A percentile compares a stretch with the other conserved stretches of the same genome.
phyloP scores from a whole-genome alignment of 129 eudicot species.

The Lactuca sativa region DNA sequence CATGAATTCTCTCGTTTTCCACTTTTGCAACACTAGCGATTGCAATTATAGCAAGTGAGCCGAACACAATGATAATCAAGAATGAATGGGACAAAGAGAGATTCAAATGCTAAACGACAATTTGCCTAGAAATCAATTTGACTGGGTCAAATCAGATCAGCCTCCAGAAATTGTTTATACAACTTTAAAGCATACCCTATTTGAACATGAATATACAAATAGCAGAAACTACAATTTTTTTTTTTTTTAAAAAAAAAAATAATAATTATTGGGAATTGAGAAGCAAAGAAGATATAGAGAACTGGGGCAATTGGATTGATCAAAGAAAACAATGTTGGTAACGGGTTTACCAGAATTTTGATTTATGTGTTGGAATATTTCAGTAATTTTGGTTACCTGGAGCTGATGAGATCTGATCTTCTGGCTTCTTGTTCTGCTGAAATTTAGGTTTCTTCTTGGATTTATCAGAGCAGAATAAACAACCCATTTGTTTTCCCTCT shows the following conservation, averaged over 20 bases:
- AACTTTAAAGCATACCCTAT: conserved; percentile 24
- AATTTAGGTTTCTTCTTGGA: conserved; percentile 59
- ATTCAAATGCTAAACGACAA: conserved; percentile 22
- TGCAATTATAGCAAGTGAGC: conserved; percentile 13
- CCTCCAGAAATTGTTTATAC: conserved; percentile 30
- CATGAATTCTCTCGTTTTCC: conserved; percentile 22
- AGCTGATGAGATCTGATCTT: conserved; percentile 82
- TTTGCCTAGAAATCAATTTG: conserved; percentile 13
- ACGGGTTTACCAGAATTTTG: conserved; percentile 12
- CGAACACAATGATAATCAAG: conserved; percentile 14
- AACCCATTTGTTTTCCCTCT: conserved; percentile 53
- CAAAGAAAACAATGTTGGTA: conserved; percentile 31
- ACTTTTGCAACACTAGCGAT: conserved; percentile 15
- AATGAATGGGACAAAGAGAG: background rate
- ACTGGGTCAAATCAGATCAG: conserved; percentile 33
- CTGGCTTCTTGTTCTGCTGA: conserved; percentile 45
- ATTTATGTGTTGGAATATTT: conserved; percentile 11
- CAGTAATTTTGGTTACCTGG: conserved; percentile 40
- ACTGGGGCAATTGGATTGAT: conserved; percentile 18
- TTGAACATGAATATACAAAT: conserved; percentile 5
- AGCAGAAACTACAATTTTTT: background rate
- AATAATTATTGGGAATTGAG: conserved; percentile 26
- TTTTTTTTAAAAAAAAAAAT: background rate
- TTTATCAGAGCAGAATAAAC: conserved; percentile 61
- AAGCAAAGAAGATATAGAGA: background rate